Evolutionary conservation across 495 filamentous ascomycete genomes (phyloP).

Genomic region (Penicillium riverlandense): DNA sequence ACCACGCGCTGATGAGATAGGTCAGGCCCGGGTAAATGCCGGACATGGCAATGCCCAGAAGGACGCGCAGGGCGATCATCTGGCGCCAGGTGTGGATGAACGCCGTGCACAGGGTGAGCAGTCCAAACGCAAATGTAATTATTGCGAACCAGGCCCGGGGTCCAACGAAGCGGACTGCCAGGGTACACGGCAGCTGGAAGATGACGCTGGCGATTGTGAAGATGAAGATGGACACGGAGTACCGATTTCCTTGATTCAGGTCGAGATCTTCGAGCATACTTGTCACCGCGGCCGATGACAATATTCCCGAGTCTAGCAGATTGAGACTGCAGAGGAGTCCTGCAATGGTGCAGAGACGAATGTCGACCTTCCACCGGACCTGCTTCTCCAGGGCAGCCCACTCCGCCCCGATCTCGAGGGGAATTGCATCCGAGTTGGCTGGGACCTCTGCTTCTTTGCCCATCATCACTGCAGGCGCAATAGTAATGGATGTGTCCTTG

Average conservation of each 20-base stretch:
- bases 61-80: conserved; percentile 65
- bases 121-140: conserved; percentile 62
- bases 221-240: conserved; percentile 70
- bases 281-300: conserved; percentile 70
- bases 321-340: conserved; percentile 67
- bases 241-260: conserved; percentile 53
- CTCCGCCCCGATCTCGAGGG: conserved; percentile 6
- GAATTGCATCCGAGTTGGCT: not conserved
- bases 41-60: conserved; percentile 61
- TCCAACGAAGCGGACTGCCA: conserved; percentile 60
- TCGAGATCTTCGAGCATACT: conserved; percentile 62
- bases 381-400: conserved; percentile 19
- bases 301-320: conserved; percentile 67
- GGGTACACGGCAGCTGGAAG: conserved; percentile 68
- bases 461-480: no score
- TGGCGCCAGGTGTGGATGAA: conserved; percentile 61
- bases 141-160: conserved; percentile 61
- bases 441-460: no score
- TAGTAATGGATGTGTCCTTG: no score
- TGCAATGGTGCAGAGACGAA: conserved; percentile 69
- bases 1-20: conserved; percentile 69
- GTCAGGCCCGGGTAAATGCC: conserved; percentile 68
- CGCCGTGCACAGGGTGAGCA: conserved; percentile 67
- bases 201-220: conserved; percentile 69
- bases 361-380: conserved; percentile 60